A percentile compares a stretch with the other conserved stretches of the same genome.
Evolutionary conservation across 192 early-diverging fungal species (phyloP).

Genomic region (Paraglomus brasilianum): DNA sequence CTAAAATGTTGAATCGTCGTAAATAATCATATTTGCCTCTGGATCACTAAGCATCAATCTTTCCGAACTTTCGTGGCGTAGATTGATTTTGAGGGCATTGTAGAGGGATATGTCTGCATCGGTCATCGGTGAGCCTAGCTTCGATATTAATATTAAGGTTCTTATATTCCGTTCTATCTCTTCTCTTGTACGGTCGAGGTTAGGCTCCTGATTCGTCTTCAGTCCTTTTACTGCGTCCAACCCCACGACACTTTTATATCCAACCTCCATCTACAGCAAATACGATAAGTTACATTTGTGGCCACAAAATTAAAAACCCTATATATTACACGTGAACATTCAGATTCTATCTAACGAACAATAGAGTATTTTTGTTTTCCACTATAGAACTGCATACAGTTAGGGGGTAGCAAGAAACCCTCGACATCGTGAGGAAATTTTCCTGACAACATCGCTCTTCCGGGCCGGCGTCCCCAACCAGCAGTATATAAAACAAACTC

Average conservation of each 20-base stretch:
- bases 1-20: no score
- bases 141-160: slow-evolving; percentile 22
- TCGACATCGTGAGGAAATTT: slow-evolving; percentile 26
- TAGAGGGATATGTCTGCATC: slow-evolving; percentile 17
- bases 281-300: slow-evolving; percentile 25
- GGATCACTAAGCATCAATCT: no score
- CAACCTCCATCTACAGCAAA: slow-evolving; percentile 30
- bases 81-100: slow-evolving; percentile 22
- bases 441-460: slow-evolving; percentile 28
- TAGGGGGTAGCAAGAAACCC: slow-evolving; percentile 27
- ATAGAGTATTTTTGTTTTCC: slow-evolving; percentile 17
- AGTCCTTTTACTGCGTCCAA: slow-evolving; percentile 20
- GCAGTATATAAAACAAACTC: no score
- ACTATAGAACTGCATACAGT: slow-evolving; percentile 18
- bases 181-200: slow-evolving; percentile 12
- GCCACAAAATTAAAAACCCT: slow-evolving; percentile 10
- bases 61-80: slow-evolving; percentile 7
- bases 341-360: slow-evolving; percentile 26
- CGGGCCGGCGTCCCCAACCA: neutral
- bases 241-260: slow-evolving; percentile 28
- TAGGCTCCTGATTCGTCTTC: slow-evolving; percentile 12
- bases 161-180: slow-evolving; percentile 16
- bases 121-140: slow-evolving; percentile 6
- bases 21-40: slow-evolving; percentile 5
- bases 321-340: slow-evolving; percentile 2